Base-by-base conservation (phyloP, 2,329 filamentous ascomycete species). In the Colletotrichum camelliae region DNA sequence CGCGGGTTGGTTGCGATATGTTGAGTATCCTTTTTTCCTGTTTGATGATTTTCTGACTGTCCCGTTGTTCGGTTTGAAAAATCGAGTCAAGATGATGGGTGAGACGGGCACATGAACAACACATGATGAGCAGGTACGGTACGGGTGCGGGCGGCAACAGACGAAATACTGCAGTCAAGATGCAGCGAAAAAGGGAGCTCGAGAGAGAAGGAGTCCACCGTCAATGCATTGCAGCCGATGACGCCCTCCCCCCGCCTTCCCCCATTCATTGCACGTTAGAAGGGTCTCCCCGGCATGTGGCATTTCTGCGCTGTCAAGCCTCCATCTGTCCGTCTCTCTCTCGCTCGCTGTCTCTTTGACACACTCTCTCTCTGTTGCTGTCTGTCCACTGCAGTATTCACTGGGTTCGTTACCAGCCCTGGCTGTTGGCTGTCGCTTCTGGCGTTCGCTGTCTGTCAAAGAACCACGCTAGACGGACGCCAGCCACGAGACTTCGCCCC, bases 141-240 rank as follows among this genome's bases (percentile, higher is more conserved):
- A 31, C 29, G 29, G 29, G 10, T 52, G 21, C 43, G 43, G 43
- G 27, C 16, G 57, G 43, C 43, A 52, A 52, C n/a, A 52, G 43
- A 52, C 43, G 43, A 52, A 52, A 52, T 21, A 7, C 43, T 52
- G 43, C 43, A 52, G 43, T 52, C 43, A 52, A 52, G 43, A 52
- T 52, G 43, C 43, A 52, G 43, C 43, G 43, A 52, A 52, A 21
- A 52, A 52, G 43, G 43, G 43, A 52, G 43, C 43, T 52, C n/a
- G n/a, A 37, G n/a, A 24, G 61, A 67, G 24, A 18, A 29, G 18
- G 58, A 71, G 24, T 48, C 64, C 58, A 55, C 35, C 35, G 72
- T 74, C 67, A 58, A 72, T 74, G 68, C 68, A 67, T 39, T 66
- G 60, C 72, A 74, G 60, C 67, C 67, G 72, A 74, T 74, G 72